phyloP scores from a whole-genome alignment of 2,329 filamentous ascomycete genomes.

The Atkinsonella hypoxylon region DNA sequence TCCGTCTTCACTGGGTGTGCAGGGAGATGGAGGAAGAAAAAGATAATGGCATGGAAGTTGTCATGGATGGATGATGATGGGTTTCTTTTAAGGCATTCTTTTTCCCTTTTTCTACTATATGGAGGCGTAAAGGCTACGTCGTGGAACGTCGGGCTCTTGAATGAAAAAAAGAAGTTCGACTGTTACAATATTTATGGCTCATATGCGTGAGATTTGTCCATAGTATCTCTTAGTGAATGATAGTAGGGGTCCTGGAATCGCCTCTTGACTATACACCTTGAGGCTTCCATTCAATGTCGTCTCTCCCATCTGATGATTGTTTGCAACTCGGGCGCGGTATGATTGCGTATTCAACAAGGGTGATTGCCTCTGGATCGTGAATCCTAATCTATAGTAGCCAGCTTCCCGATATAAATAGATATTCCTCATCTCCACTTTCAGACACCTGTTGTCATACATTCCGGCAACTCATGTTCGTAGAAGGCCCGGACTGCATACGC shows the following conservation, averaged over 20 bases:
- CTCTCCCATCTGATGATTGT: background rate
- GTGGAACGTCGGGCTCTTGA: conserved; percentile 22
- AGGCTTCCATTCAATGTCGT: background rate
- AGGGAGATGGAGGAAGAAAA: conserved; percentile 14
- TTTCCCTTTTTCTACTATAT: conserved; percentile 1
- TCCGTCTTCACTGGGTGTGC: conserved; percentile 26
- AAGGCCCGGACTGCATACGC: background rate
- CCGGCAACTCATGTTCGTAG: background rate
- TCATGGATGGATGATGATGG: background rate
- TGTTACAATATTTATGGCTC: background rate
- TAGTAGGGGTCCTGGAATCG: no score
- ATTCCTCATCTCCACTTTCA: no score
- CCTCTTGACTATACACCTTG: background rate
- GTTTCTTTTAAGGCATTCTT: background rate
- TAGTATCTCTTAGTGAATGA: background rate
- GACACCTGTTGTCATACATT: no score
- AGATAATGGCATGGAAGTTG: background rate
- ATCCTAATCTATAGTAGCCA: no score
- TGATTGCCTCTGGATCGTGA: no score
- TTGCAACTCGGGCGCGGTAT: no score
- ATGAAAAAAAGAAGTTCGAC: conserved; percentile 24
- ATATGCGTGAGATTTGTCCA: background rate
- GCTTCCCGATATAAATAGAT: no score
- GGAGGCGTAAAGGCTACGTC: conserved; percentile 25
- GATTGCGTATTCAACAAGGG: no score